Evolutionary conservation across 768 basidiomycete genomes (phyloP).

Genomic region (Collybia nuda): DNA sequence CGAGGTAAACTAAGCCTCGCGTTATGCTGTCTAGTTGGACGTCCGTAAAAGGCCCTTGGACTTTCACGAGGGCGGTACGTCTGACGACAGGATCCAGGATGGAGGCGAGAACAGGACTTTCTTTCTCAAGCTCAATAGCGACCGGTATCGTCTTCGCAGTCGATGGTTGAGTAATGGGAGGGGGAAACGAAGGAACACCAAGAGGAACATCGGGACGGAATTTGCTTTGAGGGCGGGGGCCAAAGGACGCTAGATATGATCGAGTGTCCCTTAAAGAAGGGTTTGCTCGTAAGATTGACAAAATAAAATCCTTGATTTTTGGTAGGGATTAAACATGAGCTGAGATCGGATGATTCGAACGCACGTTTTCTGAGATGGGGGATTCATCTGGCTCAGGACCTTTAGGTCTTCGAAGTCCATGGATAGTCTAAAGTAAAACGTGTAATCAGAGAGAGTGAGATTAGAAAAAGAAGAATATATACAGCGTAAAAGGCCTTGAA

Average conservation of each 20-base stretch:
- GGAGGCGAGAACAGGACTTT: constrained; percentile 62
- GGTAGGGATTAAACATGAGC: too few species aligned
- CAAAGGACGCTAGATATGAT: constrained; percentile 91
- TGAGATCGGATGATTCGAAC: constrained; percentile 17
- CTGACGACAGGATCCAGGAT: constrained; percentile 82
- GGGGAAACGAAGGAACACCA: constrained; percentile 24
- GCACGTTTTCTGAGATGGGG: constrained; percentile 51
- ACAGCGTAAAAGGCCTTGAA: constrained; percentile 60
- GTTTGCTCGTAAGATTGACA: constrained; percentile 90
- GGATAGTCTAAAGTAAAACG: constrained; percentile 36
- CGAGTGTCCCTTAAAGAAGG: constrained; percentile 90
- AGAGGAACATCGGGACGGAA: constrained; percentile 8
- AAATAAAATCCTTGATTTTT: constrained; percentile 83
- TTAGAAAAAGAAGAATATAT: constrained; percentile 12
- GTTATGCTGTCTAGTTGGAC: constrained; percentile 92
- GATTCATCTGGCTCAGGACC: constrained; percentile 33
- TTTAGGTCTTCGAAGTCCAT: constrained; percentile 32
- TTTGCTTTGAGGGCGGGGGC: constrained; percentile 52
- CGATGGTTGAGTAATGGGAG: constrained; percentile 21
- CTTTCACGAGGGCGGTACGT: constrained; percentile 92
- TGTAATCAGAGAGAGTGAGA: not conserved
- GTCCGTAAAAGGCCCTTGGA: constrained; percentile 95
- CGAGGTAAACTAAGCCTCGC: constrained; percentile 90
- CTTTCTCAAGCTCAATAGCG: constrained; percentile 33
- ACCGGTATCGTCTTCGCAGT: constrained; percentile 33